Evolutionary conservation across 768 basidiomycete species (phyloP).

Genomic region (Leccinum broughii): DNA sequence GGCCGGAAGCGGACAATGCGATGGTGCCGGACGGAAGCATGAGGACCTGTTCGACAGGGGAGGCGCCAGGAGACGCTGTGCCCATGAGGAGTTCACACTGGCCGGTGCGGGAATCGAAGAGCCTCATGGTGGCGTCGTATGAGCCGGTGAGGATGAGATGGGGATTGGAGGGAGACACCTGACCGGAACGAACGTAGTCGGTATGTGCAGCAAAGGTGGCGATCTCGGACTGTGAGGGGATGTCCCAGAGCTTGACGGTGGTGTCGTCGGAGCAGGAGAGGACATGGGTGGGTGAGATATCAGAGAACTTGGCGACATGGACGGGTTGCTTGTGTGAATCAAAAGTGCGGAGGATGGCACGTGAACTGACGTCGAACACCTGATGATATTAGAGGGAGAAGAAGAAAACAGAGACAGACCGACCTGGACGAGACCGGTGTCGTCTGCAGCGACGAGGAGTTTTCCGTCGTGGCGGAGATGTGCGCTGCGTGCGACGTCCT

Average conservation of each 20-base stretch:
- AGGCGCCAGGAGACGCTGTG: slow-evolving; percentile 27
- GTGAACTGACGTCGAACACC: slow-evolving; percentile 91
- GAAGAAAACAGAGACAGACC: not conserved
- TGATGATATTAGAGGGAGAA: slow-evolving; percentile 30
- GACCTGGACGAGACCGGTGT: slow-evolving; percentile 84
- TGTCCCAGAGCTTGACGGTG: slow-evolving; percentile 92
- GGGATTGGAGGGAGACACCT: slow-evolving; percentile 81
- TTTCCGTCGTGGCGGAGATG: slow-evolving; percentile 92
- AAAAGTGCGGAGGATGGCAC: slow-evolving; percentile 90
- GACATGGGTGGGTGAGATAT: slow-evolving; percentile 75
- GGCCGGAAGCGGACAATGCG: slow-evolving; percentile 84
- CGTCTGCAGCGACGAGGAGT: slow-evolving; percentile 92
- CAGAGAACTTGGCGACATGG: slow-evolving; percentile 91
- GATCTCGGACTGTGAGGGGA: slow-evolving; percentile 81
- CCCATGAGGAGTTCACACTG: slow-evolving; percentile 85
- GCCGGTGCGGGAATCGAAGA: slow-evolving; percentile 86
- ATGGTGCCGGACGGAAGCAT: slow-evolving; percentile 90
- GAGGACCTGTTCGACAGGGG: slow-evolving; percentile 88
- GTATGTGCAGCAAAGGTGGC: slow-evolving; percentile 83
- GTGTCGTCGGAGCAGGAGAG: slow-evolving; percentile 97
- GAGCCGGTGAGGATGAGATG: slow-evolving; percentile 88
- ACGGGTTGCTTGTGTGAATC: slow-evolving; percentile 96
- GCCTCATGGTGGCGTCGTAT: slow-evolving; percentile 87
- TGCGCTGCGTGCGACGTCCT: slow-evolving; percentile 90
- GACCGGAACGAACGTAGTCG: slow-evolving; percentile 95